These are phyloP conservation scores for Colletotrichum euphorbiae DNA, from an alignment of 2,329 filamentous ascomycete species.

Conservation along the genomic window DNA sequence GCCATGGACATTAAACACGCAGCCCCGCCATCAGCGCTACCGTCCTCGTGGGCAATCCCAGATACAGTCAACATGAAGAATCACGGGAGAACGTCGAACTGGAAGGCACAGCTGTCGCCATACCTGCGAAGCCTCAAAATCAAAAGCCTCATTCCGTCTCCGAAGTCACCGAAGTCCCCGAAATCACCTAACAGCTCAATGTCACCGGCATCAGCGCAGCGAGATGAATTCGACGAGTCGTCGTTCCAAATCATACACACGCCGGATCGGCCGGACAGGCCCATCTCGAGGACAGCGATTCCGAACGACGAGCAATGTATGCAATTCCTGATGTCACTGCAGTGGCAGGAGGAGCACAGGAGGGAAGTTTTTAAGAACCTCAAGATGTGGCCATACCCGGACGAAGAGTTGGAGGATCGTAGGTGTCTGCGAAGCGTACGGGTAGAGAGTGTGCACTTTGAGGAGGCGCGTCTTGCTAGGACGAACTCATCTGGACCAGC, in stretches of 20 bases:
- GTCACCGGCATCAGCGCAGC: neutral
- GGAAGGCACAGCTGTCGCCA: conserved; percentile 34
- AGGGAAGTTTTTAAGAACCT: conserved; percentile 23
- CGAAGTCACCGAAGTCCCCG: conserved; percentile 23
- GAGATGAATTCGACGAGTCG: neutral
- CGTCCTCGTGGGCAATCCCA: conserved; percentile 31
- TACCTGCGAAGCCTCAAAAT: conserved; percentile 30
- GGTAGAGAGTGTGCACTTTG: conserved; percentile 33
- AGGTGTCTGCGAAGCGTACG: conserved; percentile 25
- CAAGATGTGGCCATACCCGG: conserved; percentile 30
- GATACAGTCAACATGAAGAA: conserved; percentile 38
- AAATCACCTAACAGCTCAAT: conserved; percentile 7
- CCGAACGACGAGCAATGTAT: conserved; percentile 41
- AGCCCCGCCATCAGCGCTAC: conserved; percentile 27
- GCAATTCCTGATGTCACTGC: conserved; percentile 38
- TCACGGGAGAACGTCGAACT: conserved; percentile 33
- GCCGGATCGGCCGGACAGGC: conserved; percentile 37
- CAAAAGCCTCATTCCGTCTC: conserved; percentile 28
- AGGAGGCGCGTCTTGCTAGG: conserved; percentile 35
- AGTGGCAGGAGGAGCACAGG: conserved; percentile 34
- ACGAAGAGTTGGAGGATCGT: conserved; percentile 24
- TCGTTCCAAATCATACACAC: conserved; percentile 37
- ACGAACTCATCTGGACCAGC: conserved; percentile 32
- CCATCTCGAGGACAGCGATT: conserved; percentile 34
- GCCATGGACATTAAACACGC: conserved; percentile 37